phyloP scores from a whole-genome alignment of 768 basidiomycete species.

The Rickenella mellea region DNA sequence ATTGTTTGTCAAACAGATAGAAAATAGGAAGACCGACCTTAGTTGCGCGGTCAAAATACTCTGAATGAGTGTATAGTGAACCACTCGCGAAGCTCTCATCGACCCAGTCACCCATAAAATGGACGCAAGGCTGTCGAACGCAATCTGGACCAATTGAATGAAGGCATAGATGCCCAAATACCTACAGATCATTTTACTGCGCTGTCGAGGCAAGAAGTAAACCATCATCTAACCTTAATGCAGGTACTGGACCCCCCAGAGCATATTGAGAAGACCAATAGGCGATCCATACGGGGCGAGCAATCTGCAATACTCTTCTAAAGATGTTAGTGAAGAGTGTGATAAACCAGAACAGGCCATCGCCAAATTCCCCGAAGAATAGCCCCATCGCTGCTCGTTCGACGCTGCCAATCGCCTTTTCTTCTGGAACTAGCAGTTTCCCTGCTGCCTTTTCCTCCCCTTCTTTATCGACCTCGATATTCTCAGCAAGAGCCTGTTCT shows the following conservation, averaged over 20 bases:
- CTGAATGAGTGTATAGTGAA: constrained; percentile 8
- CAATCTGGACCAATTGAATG: too few species aligned
- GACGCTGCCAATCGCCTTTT: constrained; percentile 51
- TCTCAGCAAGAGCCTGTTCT: constrained; percentile 11
- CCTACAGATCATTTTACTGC: too few species aligned
- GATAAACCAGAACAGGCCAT: constrained; percentile 20
- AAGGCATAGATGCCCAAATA: too few species aligned
- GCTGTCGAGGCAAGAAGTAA: too few species aligned
- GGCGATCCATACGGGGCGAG: constrained; percentile 20
- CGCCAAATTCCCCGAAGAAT: constrained; percentile 19
- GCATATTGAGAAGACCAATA: constrained; percentile 24
- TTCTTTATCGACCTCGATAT: constrained; percentile 11
- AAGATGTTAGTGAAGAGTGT: constrained; percentile 13
- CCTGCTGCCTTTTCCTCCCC: constrained; percentile 26
- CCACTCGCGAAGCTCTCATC: constrained; percentile 14
- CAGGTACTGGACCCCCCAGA: too few species aligned
- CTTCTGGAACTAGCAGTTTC: constrained; percentile 56
- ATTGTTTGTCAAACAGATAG: constrained; percentile 1
- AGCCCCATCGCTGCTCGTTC: constrained; percentile 36
- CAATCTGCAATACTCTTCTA: constrained; percentile 17
- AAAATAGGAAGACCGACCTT: neutral
- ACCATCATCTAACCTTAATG: too few species aligned
- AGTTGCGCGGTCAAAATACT: constrained; percentile 12
- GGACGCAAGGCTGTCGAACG: constrained; percentile 4
- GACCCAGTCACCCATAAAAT: constrained; percentile 33